Percentiles rank a stretch among this genome's conserved stretches.
Conservation (phyloP, 176 grass and related monocot species). For the Bromus sterilis region DNA sequence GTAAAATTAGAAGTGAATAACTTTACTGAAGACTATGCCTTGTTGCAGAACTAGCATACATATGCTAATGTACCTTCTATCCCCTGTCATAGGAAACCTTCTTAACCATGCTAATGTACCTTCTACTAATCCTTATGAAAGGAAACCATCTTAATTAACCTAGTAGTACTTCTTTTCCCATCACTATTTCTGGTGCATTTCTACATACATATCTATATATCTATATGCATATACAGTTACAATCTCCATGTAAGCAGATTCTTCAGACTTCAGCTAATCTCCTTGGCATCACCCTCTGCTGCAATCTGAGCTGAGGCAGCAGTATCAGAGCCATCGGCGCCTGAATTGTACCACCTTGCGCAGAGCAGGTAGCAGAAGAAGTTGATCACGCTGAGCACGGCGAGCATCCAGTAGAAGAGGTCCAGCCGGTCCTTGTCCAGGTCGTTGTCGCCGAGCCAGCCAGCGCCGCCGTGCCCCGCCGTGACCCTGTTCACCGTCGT, state of each 20-base stretch:
- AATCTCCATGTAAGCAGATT: not conserved
- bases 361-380: slow-evolving; percentile 84
- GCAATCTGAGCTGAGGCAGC: slow-evolving; percentile 39
- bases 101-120: not conserved
- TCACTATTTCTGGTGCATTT: not conserved
- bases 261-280: slow-evolving; percentile 38
- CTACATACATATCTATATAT: slow-evolving; percentile 15
- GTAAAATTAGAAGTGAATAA: too few species aligned
- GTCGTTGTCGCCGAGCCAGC: slow-evolving; percentile 78
- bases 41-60: not conserved
- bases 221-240: slow-evolving; percentile 35
- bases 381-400: slow-evolving; percentile 75
- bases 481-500: slow-evolving; percentile 84
- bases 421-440: slow-evolving; percentile 84
- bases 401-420: slow-evolving; percentile 86
- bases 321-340: not conserved
- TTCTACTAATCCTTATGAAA: not conserved
- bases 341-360: slow-evolving; percentile 56
- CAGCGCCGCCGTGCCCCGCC: slow-evolving; percentile 26
- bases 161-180: not conserved
- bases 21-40: not conserved
- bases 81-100: not conserved
- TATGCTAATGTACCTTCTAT: not conserved
- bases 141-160: not conserved
- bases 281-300: slow-evolving; percentile 30